These are phyloP conservation scores for Starmerella vaccinii DNA, from an alignment of 805 yeast species.

Conservation along the genomic window DNA sequence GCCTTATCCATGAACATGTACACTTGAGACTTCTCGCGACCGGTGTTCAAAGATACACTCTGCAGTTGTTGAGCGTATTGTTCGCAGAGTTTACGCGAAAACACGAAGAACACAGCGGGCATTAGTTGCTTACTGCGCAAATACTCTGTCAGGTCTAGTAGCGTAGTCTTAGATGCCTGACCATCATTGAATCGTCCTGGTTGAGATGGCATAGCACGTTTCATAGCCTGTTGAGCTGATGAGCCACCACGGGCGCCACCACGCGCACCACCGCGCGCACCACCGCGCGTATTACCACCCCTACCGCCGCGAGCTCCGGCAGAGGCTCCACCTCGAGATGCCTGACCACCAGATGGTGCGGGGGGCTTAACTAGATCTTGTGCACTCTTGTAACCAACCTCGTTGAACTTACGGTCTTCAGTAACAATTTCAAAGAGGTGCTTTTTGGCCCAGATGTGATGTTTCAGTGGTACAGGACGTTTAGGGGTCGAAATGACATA, in stretches of 20 bases:
- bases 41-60: slow-evolving; percentile 67
- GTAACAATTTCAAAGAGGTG: slow-evolving; percentile 64
- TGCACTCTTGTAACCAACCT: slow-evolving; percentile 40
- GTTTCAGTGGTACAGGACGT: slow-evolving; percentile 92
- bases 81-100: slow-evolving; percentile 87
- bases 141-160: slow-evolving; percentile 63
- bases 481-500: slow-evolving; percentile 94
- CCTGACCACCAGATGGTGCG: neutral
- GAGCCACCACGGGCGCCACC: slow-evolving; percentile 33
- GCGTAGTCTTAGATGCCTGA: slow-evolving; percentile 69
- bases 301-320: slow-evolving; percentile 31
- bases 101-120: slow-evolving; percentile 89
- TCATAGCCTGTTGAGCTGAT: slow-evolving; percentile 19
- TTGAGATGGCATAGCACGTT: slow-evolving; percentile 28
- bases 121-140: slow-evolving; percentile 58
- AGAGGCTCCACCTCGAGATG: slow-evolving; percentile 29
- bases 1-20: slow-evolving; percentile 90
- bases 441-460: slow-evolving; percentile 72
- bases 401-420: slow-evolving; percentile 59
- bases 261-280: slow-evolving; percentile 27
- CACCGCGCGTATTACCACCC: slow-evolving; percentile 27
- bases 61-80: slow-evolving; percentile 74
- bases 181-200: slow-evolving; percentile 39
- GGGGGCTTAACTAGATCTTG: slow-evolving; percentile 11
- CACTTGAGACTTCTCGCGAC: slow-evolving; percentile 80